phyloP scores from a whole-genome alignment of 176 grass and related monocot species.

The Paspalum vaginatum region DNA sequence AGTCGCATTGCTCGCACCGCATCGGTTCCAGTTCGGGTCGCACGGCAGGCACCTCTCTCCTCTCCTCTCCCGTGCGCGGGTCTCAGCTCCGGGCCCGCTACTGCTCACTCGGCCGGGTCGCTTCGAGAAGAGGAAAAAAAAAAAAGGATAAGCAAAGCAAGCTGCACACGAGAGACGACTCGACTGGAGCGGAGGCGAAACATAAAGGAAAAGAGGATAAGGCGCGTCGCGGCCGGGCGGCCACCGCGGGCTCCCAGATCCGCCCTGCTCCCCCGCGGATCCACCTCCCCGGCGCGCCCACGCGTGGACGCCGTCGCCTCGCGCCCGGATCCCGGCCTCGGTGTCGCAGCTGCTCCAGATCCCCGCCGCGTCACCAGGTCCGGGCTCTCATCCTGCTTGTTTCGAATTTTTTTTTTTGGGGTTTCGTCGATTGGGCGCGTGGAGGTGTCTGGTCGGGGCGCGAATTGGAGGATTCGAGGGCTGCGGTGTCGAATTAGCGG shows the following conservation, averaged over 20 bases:
- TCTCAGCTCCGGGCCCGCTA: too few species aligned
- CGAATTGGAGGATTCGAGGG: conserved; percentile 27
- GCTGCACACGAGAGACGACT: conserved; percentile 17
- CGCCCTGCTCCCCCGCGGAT: conserved; percentile 30
- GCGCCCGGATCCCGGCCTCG: background rate
- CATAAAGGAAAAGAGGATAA: conserved; percentile 34
- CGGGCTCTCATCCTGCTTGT: background rate
- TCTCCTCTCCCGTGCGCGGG: background rate
- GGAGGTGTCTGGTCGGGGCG: conserved; percentile 11
- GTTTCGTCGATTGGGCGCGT: conserved; percentile 14
- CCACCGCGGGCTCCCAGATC: conserved; percentile 45
- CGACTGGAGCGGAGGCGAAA: conserved; percentile 37
- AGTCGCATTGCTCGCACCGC: conserved; percentile 12
- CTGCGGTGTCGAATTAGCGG: background rate
- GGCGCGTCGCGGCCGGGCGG: conserved; percentile 23
- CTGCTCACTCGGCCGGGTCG: background rate
- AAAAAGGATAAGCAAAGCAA: conserved; percentile 29
- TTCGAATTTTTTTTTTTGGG: background rate
- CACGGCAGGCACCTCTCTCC: too few species aligned
- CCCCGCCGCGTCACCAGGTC: conserved; percentile 38
- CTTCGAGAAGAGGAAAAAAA: conserved; percentile 24
- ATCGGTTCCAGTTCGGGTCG: conserved; percentile 18
- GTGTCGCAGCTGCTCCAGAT: conserved; percentile 40
- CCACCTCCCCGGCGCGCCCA: conserved; percentile 21
- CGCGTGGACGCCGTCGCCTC: background rate